phyloP scores from a whole-genome alignment of 768 basidiomycete genomes.

The Sporobolomyces phaffii region DNA sequence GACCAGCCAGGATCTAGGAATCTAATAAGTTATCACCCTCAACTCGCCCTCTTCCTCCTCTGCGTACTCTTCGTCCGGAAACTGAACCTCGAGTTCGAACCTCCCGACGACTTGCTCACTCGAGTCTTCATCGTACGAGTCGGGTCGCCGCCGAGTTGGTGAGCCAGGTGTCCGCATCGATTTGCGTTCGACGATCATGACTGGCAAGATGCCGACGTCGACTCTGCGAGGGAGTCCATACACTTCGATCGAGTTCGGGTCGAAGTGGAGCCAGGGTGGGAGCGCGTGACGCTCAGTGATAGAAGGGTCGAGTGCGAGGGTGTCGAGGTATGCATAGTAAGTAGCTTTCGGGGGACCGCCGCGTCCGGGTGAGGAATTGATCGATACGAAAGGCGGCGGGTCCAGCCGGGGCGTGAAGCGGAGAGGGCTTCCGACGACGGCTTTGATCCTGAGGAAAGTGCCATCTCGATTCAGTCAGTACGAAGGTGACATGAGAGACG shows the following conservation, averaged over 20 bases:
- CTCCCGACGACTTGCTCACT: constrained; percentile 20
- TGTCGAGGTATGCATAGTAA: constrained; percentile 22
- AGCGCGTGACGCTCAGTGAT: constrained; percentile 8
- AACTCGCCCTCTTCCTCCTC: constrained; percentile 30
- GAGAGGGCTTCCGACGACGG: constrained; percentile 32
- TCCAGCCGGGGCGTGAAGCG: constrained; percentile 37
- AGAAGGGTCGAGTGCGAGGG: not conserved
- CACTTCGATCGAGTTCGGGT: constrained; percentile 33
- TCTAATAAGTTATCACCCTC: constrained; percentile 23
- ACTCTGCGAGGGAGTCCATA: constrained; percentile 14
- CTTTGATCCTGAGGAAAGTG: constrained; percentile 20
- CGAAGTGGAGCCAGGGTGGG: constrained; percentile 39
- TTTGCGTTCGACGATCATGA: constrained; percentile 35
- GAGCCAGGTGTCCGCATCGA: constrained; percentile 20
- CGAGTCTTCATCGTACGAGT: constrained; percentile 6
- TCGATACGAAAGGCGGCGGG: constrained; percentile 34
- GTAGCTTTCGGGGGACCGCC: constrained; percentile 28
- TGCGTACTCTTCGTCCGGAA: not conserved
- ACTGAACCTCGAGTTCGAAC: constrained; percentile 22
- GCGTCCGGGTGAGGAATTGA: constrained; percentile 35
- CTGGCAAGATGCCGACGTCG: constrained; percentile 9
- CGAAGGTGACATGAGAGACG: not conserved
- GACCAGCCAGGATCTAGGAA: not conserved
- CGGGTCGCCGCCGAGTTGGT: constrained; percentile 12
- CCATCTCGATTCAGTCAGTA: constrained; percentile 13